These are phyloP conservation scores for Leptographium radiaticola DNA, from an alignment of 2,329 filamentous ascomycete genomes.

Conservation along the genomic window DNA sequence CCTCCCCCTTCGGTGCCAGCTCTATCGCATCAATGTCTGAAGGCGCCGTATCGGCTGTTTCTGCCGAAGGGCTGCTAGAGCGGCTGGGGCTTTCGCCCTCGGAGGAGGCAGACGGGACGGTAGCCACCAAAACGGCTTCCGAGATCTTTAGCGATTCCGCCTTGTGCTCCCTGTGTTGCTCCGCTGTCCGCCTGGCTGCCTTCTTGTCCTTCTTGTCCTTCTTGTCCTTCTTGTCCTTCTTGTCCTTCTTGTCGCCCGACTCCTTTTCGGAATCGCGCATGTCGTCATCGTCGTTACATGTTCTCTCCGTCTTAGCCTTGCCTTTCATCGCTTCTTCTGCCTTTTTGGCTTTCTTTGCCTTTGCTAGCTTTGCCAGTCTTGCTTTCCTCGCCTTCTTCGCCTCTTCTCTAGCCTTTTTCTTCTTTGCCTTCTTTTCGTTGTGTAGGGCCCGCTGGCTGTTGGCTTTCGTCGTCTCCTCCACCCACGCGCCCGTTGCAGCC, in stretches of 20 bases:
- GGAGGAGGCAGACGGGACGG: neutral
- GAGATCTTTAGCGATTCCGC: too few relatives aligned
- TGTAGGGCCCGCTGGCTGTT: slow-evolving; percentile 30
- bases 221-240: neutral
- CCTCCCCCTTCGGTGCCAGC: neutral
- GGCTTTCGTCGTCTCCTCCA: slow-evolving; percentile 33
- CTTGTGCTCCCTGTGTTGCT: neutral
- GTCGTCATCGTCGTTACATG: neutral
- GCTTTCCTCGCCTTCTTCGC: slow-evolving; percentile 12
- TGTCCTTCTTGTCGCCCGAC: neutral
- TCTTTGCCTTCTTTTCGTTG: slow-evolving; percentile 24
- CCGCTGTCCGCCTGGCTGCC: neutral
- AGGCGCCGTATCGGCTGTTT: neutral
- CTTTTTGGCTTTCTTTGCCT: slow-evolving; percentile 11
- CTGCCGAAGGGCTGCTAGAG: neutral
- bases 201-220: neutral
- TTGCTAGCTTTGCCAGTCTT: slow-evolving; percentile 8
- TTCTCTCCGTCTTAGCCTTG: neutral
- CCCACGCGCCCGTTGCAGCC: slow-evolving; percentile 32
- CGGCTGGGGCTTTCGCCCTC: neutral
- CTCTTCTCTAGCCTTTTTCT: slow-evolving; percentile 21
- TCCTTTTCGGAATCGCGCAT: neutral
- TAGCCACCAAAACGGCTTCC: too few relatives aligned
- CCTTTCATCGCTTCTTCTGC: slow-evolving; percentile 1
- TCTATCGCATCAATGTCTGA: neutral